Evolutionary conservation across 2,329 filamentous ascomycete genomes (phyloP), one percentile per base, ranked within the genome.

Genomic region (Emergomyces orientalis): DNA sequence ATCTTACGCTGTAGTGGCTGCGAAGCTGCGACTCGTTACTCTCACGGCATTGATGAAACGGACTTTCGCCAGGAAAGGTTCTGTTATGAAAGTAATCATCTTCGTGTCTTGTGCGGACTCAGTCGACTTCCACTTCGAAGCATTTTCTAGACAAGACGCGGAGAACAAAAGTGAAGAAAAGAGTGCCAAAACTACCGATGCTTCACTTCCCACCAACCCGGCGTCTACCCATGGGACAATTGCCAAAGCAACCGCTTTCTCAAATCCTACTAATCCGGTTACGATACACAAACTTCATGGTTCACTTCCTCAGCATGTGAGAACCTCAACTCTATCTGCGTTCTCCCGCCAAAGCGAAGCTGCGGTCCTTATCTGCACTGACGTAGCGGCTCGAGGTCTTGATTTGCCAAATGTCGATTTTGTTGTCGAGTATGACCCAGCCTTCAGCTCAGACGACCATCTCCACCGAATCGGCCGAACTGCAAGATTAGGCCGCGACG

Each of bases 61-160:
- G 22, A 87, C 91, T 0, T 97, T 99, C 74, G 87, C 90, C 63
- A 84, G 92, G 22, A 90, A 89, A 74, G 93, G 91, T 0, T 91
- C 90, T 1, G 89, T 96, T 22, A 97, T 96, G 90, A 97, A 99
- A 76, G 90, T 89, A 27, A 97, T 99, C 65, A 82, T 99, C 43
- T 99, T 99, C 77, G 89, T 99, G 58, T 96, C 93, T 13, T 99
- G 94, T 71, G 92, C 94, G 25, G 94, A 99, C 74, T 94, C 91
- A 1, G 94, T 97, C 64, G 91, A 99, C 73, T 99, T 97, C 70
- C 93, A 97, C 74, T 97, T 91, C 73, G 89, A 95, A 65, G 79
- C 96, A 2, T 84, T 99, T 63, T 87, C 81, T 7, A 77, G 76
- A 22, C 74, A 76, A 59, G 66, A 72, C 39, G 65, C 34, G 34